Evolutionary conservation across 768 basidiomycete species (phyloP), one percentile per base, ranked within the genome.

Genomic region (Leccinum sublutescens): DNA sequence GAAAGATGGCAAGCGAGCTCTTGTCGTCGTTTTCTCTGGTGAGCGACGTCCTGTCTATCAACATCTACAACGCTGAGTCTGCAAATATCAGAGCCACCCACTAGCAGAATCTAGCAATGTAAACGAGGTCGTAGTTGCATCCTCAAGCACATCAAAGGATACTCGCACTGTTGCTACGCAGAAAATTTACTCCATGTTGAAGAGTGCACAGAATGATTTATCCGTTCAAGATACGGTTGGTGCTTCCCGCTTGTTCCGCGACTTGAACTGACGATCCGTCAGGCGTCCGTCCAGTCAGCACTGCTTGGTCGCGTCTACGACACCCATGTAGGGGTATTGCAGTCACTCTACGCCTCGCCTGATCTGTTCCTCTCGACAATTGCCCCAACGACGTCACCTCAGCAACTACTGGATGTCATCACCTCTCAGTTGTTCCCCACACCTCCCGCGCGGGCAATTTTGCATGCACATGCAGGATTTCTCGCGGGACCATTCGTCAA

Each of bases 261-360:
- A 17, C 25, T 38, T 52, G 47, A 10, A 49, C 36, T 64, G 55
- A 70, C 25, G 6, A 9, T 53, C 12, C 52, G 36, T 2, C 45
- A 88, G 88, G 76, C 80, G 58, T 80, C 86, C 2, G 73, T 88
- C 19, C 78, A 77, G n/a, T 79, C 82, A 2, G 86, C 88, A 0
- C 74, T 98, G 5, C 69, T 88, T 31, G 81, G 86, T 14, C 85
- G 91, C 2, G 74, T 92, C 4, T 80, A 85, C 52, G 94, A 96
- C 64, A 78, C 80, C 7, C 80, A 85, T 29, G 59, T 75, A 2
- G 66, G 74, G 2, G 88, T 97, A 27, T 71, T 95, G 12, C 79
- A 87, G 49, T 82, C 80, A 0, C 76, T 97, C 9, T 95, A 95
- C 72, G 76, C 76, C 2, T 73, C 79, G 2, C 77, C 85, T 0